These are phyloP conservation scores for Hypomyces perniciosus DNA, from an alignment of 2,329 filamentous ascomycete genomes.

Conservation along the genomic window DNA sequence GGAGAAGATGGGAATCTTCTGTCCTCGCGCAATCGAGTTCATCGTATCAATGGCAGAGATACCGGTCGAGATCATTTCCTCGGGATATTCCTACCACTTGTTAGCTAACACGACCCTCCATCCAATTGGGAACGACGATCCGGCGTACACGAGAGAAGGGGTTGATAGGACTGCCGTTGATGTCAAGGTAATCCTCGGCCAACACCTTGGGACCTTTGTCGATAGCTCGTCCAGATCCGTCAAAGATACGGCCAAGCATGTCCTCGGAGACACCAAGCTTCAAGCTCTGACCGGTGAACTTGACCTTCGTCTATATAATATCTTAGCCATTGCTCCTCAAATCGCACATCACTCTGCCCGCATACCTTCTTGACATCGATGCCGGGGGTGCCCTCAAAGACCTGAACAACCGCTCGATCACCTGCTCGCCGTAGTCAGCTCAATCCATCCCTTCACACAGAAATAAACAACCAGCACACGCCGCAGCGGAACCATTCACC, in stretches of 20 bases:
- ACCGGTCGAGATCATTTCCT: conserved; percentile 99
- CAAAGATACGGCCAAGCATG: conserved; percentile 98
- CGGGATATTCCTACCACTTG: conserved; percentile 74
- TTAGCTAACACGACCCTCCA: not conserved
- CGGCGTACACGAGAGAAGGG: conserved; percentile 78
- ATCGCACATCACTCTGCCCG: conserved; percentile 6
- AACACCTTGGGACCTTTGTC: conserved; percentile 98
- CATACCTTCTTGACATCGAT: conserved; percentile 98
- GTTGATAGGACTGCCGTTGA: conserved; percentile 98
- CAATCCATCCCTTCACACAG: conserved; percentile 4
- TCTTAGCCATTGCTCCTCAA: conserved; percentile 21
- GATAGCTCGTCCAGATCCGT: conserved; percentile 95
- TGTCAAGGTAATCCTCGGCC: conserved; percentile 96
- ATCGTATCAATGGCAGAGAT: conserved; percentile 99
- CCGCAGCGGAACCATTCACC: conserved; percentile 12
- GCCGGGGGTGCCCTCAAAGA: conserved; percentile 94
- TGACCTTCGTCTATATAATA: conserved; percentile 72
- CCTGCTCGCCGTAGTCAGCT: conserved; percentile 45
- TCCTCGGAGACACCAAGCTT: conserved; percentile 99
- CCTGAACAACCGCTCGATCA: conserved; percentile 91
- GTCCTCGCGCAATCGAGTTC: conserved; percentile 95
- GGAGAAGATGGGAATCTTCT: conserved; percentile 99
- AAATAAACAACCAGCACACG: conserved; percentile 5
- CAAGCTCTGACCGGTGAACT: conserved; percentile 94
- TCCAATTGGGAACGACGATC: not conserved